Evolutionary conservation across 805 yeast species (phyloP).

Genomic region (Metschnikowia shivogae): DNA sequence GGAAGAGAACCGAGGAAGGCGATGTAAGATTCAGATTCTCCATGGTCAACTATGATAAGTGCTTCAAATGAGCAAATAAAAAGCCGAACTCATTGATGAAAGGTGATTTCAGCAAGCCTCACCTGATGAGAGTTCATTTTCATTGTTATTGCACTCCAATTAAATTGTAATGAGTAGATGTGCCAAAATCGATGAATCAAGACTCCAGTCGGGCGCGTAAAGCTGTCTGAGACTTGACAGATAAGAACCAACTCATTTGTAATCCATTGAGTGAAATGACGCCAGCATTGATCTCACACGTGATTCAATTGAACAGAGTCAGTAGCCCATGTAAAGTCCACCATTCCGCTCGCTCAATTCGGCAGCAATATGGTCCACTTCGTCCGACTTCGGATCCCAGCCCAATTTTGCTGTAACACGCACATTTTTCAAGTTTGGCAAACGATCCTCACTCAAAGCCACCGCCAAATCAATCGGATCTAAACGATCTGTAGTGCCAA

Average conservation of each 20-base stretch:
- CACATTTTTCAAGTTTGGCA: constrained; percentile 63
- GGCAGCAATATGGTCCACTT: constrained; percentile 49
- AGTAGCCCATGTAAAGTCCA: constrained; percentile 56
- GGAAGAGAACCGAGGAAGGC: constrained; percentile 8
- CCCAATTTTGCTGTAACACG: constrained; percentile 75
- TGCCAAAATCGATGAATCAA: too few relatives aligned
- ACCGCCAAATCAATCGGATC: constrained; percentile 87
- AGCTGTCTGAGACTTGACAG: too few relatives aligned
- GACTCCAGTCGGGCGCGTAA: too few relatives aligned
- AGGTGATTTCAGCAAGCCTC: too few relatives aligned
- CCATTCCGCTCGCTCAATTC: constrained; percentile 74
- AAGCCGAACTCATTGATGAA: background rate
- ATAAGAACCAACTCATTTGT: too few relatives aligned
- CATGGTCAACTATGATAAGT: constrained; percentile 9
- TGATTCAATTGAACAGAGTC: background rate
- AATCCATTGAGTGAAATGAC: background rate
- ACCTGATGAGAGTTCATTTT: too few relatives aligned
- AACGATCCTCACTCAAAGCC: constrained; percentile 72
- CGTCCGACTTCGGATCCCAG: constrained; percentile 62
- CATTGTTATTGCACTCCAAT: too few relatives aligned
- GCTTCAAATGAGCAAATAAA: constrained; percentile 1
- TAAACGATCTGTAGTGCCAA: constrained; percentile 77
- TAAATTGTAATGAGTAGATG: too few relatives aligned
- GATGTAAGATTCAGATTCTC: constrained; percentile 10
- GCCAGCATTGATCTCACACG: background rate